Evolutionary conservation across 345 rosid genomes (phyloP).

Genomic region (Brassica carinata): DNA sequence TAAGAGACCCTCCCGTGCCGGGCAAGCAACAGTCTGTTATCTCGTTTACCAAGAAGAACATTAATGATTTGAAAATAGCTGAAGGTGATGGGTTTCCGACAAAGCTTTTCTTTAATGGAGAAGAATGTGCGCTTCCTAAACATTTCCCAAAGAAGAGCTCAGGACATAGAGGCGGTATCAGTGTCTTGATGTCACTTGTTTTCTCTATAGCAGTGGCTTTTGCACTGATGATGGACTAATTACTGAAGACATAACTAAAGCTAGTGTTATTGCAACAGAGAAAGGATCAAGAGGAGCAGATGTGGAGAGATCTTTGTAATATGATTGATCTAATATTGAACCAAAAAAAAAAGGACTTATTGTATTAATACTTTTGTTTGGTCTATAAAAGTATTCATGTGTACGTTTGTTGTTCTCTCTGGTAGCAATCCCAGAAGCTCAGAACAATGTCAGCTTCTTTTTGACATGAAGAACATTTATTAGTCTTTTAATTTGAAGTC

Average conservation of each 20-base stretch:
- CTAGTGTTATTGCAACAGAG: slow-evolving; percentile 30
- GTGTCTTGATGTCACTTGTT: slow-evolving; percentile 31
- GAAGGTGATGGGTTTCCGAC: slow-evolving; percentile 81
- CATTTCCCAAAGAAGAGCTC: slow-evolving; percentile 53
- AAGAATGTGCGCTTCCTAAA: slow-evolving; percentile 84
- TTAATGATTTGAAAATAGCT: slow-evolving; percentile 47
- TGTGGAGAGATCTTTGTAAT: slow-evolving; percentile 31
- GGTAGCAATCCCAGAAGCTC: not conserved
- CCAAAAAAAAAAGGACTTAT: slow-evolving; percentile 1
- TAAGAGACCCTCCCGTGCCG: slow-evolving; percentile 59
- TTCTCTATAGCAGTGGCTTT: slow-evolving; percentile 41
- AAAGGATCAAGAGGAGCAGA: slow-evolving; percentile 10
- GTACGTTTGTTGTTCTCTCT: not conserved
- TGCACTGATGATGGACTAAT: slow-evolving; percentile 38
- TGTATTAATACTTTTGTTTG: slow-evolving; percentile 41
- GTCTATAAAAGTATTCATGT: not conserved
- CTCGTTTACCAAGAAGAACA: slow-evolving; percentile 64
- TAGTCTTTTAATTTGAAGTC: slow-evolving; percentile 13
- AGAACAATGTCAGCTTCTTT: not conserved
- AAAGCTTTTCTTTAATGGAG: slow-evolving; percentile 78
- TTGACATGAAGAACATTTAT: slow-evolving; percentile 4
- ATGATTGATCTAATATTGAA: slow-evolving; percentile 31
- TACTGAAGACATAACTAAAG: not conserved
- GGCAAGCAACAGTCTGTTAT: slow-evolving; percentile 49
- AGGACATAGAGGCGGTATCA: slow-evolving; percentile 37